Base-by-base conservation (phyloP, 2,329 filamentous ascomycete species). In the Didymella lethalis region DNA sequence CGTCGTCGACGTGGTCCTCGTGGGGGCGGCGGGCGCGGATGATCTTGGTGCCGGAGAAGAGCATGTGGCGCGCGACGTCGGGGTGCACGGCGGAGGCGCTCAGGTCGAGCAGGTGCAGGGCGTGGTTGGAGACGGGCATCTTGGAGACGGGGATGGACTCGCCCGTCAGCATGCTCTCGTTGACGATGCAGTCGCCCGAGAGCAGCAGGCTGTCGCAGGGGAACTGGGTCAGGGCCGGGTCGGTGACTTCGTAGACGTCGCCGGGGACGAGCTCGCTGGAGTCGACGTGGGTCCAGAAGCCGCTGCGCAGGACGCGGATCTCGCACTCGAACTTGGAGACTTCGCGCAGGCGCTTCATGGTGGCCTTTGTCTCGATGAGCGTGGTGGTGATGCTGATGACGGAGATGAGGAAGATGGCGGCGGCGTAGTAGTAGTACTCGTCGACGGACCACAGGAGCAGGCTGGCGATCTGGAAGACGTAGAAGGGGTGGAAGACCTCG, bases 81-180 rank as follows among this genome's bases (percentile, higher is more conserved):
- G 93, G 89, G 45, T 92, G 89, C 32, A 97, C 88, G 0, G 93
- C 91, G 0, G 93, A 89, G 5, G 93, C 91, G 53, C 86, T 88
- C 14, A 97, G 82, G 66, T 97, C 88, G 68, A 99, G 85, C 47
- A 85, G 80, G 25, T 84, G 83, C n/a, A 99, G 82, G 1, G 90
- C 88, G 61, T 94, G 88, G 71, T 97, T 89, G 2, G 86, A 92
- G 3, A 92, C 88, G 1, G 95, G 93, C 2, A 88, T 83, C 77
- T 99, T 99, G 2, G 93, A 97, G 1, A 99, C 94, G 2, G 95
- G 96, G 4, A 99, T 93, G 40, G 95, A 98, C 81, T 99, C 95
- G 57, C 94, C 87, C 38, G 95, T 99, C 34, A 99, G 86, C 95
- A 99, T 99, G 79, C 95, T 98, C 79, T 99, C 95, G 71, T 99